Base-by-base conservation (phyloP, 2,329 filamentous ascomycete species). In the Neophaeococcomyces mojaviensis region DNA sequence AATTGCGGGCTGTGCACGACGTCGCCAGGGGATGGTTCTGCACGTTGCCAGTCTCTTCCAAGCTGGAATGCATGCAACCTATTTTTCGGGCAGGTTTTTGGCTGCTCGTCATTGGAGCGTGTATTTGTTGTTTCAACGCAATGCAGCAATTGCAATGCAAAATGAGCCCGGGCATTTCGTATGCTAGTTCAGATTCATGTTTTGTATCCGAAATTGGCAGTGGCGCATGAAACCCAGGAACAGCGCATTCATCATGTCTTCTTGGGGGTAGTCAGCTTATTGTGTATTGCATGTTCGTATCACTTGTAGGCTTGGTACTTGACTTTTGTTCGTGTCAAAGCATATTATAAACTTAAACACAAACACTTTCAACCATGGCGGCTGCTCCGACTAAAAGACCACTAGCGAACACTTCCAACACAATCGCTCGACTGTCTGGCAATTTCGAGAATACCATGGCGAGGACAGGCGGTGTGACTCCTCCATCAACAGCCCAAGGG, bases 401-500 rank as follows among this genome's bases (percentile, higher is more conserved):
- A 12, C 41, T 53, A 7, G 44, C 49, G n/a, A 49, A 46, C 34
- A 46, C 51, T 28, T 39, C 52, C 26, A 52, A 51, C 43, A 41
- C 44, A 15, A 41, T 48, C 35, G 35, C 55, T 55, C 60, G 49
- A 52, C 52, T 51, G 46, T 60, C 49, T 42, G 53, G 36, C 58
- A 61, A 49, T 15, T 47, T 39, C 19, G 48, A 50, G 13, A 51
- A 49, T 42, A 50, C 49, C 43, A 44, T 54, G 16, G 45, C 33
- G 35, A 45, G 53, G 26, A 49, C 55, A 9, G 15, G 34, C n/a
- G 37, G 41, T 32, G 32, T 50, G 4, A 45, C 52, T 13, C 46
- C 55, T 9, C 39, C 50, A 9, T 51, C 44, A 40, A 50, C 53
- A 16, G 85, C 85, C 49, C 81, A 86, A 57, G 82, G 82, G 44